Evolutionary conservation across 2,329 filamentous ascomycete genomes (phyloP).

Genomic region (Pseudocercospora crystallina): DNA sequence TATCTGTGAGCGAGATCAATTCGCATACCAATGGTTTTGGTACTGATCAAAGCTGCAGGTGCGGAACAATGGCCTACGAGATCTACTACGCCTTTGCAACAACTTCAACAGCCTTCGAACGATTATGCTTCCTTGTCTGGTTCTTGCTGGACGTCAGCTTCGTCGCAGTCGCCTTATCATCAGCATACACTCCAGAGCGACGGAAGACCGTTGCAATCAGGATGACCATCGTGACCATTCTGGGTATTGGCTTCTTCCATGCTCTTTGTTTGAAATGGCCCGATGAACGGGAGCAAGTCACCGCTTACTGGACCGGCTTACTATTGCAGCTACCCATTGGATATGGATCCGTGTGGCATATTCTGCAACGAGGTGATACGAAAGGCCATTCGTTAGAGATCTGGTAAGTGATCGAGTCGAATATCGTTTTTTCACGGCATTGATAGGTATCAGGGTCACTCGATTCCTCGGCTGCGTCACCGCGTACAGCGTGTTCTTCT

Average conservation of each 20-base stretch:
- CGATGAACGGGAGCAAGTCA: constrained; percentile 42
- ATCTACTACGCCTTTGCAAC: constrained; percentile 41
- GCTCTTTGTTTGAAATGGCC: constrained; percentile 33
- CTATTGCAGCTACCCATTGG: constrained; percentile 41
- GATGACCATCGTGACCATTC: constrained; percentile 30
- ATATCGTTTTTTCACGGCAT: not conserved
- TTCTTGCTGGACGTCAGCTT: constrained; percentile 40
- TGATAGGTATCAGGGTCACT: constrained; percentile 33
- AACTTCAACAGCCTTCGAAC: constrained; percentile 37
- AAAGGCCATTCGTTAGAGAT: constrained; percentile 43
- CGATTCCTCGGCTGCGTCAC: constrained; percentile 41
- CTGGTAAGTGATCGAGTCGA: constrained; percentile 31
- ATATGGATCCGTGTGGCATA: constrained; percentile 36
- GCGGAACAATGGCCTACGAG: constrained; percentile 40
- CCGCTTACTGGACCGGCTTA: constrained; percentile 42
- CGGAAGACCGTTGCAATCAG: constrained; percentile 27
- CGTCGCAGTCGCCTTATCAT: constrained; percentile 34
- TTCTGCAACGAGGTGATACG: constrained; percentile 35
- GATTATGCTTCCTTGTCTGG: constrained; percentile 39
- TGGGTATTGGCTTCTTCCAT: constrained; percentile 35
- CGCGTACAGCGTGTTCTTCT: constrained; percentile 41
- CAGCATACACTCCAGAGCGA: constrained; percentile 29
- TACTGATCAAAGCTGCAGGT: not conserved
- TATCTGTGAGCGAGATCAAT: constrained; percentile 18
- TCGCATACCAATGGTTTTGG: too few species aligned